These are phyloP conservation scores for Hemerocallis citrina DNA, from an alignment of 106 monocot species.

Conservation along the genomic window DNA sequence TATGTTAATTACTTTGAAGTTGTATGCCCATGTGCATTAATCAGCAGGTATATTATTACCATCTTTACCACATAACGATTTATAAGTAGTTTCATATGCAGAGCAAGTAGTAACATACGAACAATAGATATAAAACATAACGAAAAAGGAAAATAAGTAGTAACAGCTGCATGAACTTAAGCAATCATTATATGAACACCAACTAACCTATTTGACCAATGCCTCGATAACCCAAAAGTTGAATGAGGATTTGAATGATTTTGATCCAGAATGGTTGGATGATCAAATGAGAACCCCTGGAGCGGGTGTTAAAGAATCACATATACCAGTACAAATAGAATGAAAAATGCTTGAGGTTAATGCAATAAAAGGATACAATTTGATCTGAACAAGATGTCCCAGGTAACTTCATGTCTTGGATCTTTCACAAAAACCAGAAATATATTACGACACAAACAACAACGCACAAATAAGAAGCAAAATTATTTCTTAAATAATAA, in stretches of 20 bases:
- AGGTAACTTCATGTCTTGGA: conserved; percentile 45
- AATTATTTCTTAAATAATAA: not conserved
- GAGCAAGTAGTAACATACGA: too few relatives aligned
- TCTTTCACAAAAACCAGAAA: conserved; percentile 15
- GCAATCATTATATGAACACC: not conserved
- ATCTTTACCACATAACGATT: too few relatives aligned
- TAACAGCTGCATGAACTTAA: too few relatives aligned
- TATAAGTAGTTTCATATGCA: too few relatives aligned
- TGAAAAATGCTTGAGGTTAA: not conserved
- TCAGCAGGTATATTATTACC: too few relatives aligned
- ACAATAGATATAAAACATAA: too few relatives aligned
- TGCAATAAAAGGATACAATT: conserved; percentile 57
- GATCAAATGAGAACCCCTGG: conserved; percentile 54
- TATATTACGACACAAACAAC: conserved; percentile 5
- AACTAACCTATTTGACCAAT: conserved; percentile 46
- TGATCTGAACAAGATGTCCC: conserved; percentile 27
- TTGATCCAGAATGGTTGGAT: conserved; percentile 35
- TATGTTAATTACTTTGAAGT: too few relatives aligned
- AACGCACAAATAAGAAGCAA: not conserved
- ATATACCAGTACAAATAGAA: not conserved
- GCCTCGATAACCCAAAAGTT: conserved; percentile 33
- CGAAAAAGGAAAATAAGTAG: too few relatives aligned
- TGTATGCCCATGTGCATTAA: too few relatives aligned
- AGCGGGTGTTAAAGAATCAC: conserved; percentile 26
- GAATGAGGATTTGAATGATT: conserved; percentile 39